Evolutionary conservation across 169 alveolate genomes (phyloP).

Genomic region (Plasmodium sp.): DNA sequence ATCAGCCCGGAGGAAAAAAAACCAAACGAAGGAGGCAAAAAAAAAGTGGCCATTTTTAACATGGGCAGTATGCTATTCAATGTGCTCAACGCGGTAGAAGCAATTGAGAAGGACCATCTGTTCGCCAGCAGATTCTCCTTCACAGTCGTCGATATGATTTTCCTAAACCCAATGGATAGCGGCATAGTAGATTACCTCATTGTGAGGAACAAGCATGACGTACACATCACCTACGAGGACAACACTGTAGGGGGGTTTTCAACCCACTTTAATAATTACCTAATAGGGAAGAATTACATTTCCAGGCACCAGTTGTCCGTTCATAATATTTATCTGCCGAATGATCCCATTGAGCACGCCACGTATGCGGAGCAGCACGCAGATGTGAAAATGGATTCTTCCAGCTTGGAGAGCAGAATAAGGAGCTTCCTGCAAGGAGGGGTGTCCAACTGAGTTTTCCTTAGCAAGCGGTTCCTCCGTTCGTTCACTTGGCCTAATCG

Average conservation of each 20-base stretch:
- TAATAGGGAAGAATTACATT: conserved; percentile 47
- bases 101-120: conserved; percentile 8
- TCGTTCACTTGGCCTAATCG: too few relatives aligned
- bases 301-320: conserved; percentile 1
- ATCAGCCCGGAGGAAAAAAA: background rate
- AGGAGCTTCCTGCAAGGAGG: conserved; percentile 1
- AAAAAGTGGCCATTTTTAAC: conserved; percentile 25
- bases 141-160: conserved; percentile 60
- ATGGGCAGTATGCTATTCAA: conserved; percentile 70
- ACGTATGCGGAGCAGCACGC: conserved; percentile 22
- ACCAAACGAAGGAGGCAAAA: background rate
- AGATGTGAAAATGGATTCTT: conserved; percentile 13
- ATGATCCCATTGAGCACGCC: conserved; percentile 41
- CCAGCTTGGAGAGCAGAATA: conserved; percentile 2
- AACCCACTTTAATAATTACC: conserved; percentile 60
- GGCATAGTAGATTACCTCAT: conserved; percentile 33
- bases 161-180: conserved; percentile 60
- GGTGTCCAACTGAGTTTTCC: background rate
- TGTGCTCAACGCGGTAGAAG: conserved; percentile 49
- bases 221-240: conserved; percentile 48
- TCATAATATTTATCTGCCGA: conserved; percentile 59
- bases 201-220: conserved; percentile 24
- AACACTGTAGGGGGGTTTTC: conserved; percentile 64
- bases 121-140: conserved; percentile 14
- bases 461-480: too few relatives aligned